phyloP scores from a whole-genome alignment of 306 rosid species.

The Cucumis hystrix region DNA sequence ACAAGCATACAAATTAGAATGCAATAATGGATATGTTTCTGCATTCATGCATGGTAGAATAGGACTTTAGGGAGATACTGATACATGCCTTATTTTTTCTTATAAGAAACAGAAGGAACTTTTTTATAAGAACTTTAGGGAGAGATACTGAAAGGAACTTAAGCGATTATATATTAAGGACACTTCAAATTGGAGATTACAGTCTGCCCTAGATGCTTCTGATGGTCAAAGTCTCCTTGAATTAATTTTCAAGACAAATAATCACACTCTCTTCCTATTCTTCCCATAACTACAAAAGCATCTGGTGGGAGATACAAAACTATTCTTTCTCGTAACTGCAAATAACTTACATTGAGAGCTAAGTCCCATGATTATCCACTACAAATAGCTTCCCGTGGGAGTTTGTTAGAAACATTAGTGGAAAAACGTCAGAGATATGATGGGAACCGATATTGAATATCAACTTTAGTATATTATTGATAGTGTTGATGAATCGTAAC shows the following conservation, averaged over 20 bases:
- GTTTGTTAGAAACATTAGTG: background rate
- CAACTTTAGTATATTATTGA: no score
- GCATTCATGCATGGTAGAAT: background rate
- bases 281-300: background rate
- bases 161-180: background rate
- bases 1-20: background rate
- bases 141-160: background rate
- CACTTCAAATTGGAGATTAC: background rate
- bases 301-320: background rate
- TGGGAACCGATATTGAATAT: no score
- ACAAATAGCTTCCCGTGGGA: background rate
- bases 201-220: background rate
- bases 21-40: background rate
- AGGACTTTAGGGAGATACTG: no score
- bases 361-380: background rate
- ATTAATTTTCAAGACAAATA: background rate
- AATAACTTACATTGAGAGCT: background rate
- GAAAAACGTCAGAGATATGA: background rate
- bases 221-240: background rate
- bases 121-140: background rate
- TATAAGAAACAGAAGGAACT: no score
- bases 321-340: background rate
- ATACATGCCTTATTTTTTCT: no score
- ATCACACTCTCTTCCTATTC: background rate
- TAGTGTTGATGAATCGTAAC: no score